Evolutionary conservation across 108 stramenopile genomes (phyloP), one percentile per base, ranked within the genome.

Genomic region (Nannochloropsis salina): DNA sequence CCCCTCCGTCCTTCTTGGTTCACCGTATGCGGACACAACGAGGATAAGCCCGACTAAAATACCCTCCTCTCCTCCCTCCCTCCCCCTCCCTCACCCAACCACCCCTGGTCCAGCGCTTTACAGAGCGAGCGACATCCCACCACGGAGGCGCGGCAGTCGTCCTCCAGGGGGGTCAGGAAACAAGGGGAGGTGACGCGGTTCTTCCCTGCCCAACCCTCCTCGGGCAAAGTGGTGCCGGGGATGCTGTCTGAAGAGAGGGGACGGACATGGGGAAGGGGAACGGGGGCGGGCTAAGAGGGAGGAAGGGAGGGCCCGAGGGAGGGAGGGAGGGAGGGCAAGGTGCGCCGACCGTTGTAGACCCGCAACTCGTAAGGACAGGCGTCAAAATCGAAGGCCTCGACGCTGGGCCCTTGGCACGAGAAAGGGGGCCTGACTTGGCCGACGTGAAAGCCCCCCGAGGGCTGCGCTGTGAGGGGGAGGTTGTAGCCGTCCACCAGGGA

Each of bases 111-210:
- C 5, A 74, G 61, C 20, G 61, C 61, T n/a, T 74, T 74, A n/a
- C 61, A 74, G 61, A 74, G 61, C 2, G 61, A 74, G 1, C 61
- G 61, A n/a, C 61, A 74, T 15, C 61, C 61, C 20, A 74, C n/a
- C 61, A 74, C 61, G 20, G 61, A 15, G 20, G 61, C 61, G 2
- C 61, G 61, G n/a, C 61, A 74, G 20, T 15, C n/a, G 61, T 15
- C 61, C 2, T 74, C n/a, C 20, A 74, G 61, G n/a, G 61, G 61
- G 20, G 61, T 74, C 61, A 20, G 61, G n/a, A 74, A 74, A n/a
- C 61, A 74, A n/a, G 61, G 61, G n/a, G 61, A 74, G 61, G 61
- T 74, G 61, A 74, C 61, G 20, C n/a, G 61, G 61, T 74, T 74
- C 61, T 74, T 74, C 20, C 61, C 61, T 2, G 61, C 61, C 61